Base-by-base conservation (phyloP, 805 yeast genomes). In the Candida glaebosa region DNA sequence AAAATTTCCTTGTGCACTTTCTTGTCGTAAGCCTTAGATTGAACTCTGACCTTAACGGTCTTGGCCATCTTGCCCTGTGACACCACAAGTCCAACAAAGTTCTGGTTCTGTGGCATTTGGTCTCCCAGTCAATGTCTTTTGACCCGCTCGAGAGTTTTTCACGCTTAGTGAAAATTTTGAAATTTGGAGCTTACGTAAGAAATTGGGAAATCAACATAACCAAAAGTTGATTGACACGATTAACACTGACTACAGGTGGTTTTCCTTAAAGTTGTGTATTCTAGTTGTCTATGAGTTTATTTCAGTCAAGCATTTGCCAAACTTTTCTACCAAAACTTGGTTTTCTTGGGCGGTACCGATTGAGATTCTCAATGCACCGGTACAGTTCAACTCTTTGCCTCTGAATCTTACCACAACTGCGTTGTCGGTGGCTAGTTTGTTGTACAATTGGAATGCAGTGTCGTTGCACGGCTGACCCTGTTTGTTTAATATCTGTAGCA, bases 41-140 rank as follows among this genome's bases (percentile, higher is more conserved):
- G 84, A 24, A 91, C 90, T 46, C 96, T 78, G 45, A 91, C 97
- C 68, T 89, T 90, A 48, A 91, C 89, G 43, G 98, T 91, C 70
- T 91, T 93, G 65, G 78, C 76, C 96, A 90, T 93, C 63, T 88
- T 88, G 33, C 98, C 98, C 58, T 90, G 97, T 38, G 96, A 88
- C 24, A 89, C 82, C 52, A 91, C 98, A 64, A 88, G 81, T 35
- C 99, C 99, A 37, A 88, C 69, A 57, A 90, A 87, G 58, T 87
- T 87, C 56, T 87, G 96, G 66, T 89, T 81, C 25, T 24, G 30
- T 39, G 95, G 91, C 96, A 87, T 88, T 7, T 7, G 25, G 5
- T 5, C 31, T 28, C 28, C 12, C n/a, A n/a, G n/a, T n/a, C n/a
- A n/a, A n/a, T n/a, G n/a, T n/a, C n/a, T n/a, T n/a, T n/a, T n/a